phyloP scores from a whole-genome alignment of 2,329 filamentous ascomycete species.

The Akanthomyces lecanii region DNA sequence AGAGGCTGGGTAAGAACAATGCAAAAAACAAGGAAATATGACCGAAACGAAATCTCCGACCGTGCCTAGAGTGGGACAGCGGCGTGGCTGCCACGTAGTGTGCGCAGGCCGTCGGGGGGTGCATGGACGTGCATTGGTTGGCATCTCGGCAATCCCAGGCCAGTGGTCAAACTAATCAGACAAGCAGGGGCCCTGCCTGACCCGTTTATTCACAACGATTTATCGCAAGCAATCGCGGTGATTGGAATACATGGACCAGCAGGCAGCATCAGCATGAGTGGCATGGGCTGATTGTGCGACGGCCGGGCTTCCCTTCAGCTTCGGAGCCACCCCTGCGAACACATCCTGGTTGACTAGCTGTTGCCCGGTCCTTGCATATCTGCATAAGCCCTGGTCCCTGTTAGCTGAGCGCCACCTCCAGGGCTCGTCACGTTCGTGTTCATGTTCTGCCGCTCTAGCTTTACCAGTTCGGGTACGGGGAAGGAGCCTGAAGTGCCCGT shows the following conservation, averaged over 20 bases:
- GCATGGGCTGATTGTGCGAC: slow-evolving; percentile 12
- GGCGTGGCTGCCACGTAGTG: slow-evolving; percentile 13
- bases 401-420: neutral
- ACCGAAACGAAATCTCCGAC: slow-evolving; percentile 8
- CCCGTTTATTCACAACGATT: neutral
- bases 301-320: neutral
- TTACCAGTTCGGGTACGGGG: neutral
- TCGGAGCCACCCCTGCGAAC: neutral
- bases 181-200: neutral
- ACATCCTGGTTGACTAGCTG: neutral
- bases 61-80: slow-evolving; percentile 15
- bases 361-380: slow-evolving; percentile 6
- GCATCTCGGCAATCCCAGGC: neutral
- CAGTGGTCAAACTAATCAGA: neutral
- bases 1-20: neutral
- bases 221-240: neutral
- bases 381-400: slow-evolving; percentile 8
- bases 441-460: neutral
- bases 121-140: slow-evolving; percentile 4
- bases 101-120: neutral
- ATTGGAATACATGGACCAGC: neutral
- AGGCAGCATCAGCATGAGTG: neutral
- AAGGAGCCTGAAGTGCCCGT: neutral
- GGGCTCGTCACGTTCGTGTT: neutral
- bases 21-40: slow-evolving; percentile 7